Evolutionary conservation across 1,284 basidiomycete species (phyloP), one percentile per base, ranked within the genome.

Genomic region (Xerocomus minutiporus): DNA sequence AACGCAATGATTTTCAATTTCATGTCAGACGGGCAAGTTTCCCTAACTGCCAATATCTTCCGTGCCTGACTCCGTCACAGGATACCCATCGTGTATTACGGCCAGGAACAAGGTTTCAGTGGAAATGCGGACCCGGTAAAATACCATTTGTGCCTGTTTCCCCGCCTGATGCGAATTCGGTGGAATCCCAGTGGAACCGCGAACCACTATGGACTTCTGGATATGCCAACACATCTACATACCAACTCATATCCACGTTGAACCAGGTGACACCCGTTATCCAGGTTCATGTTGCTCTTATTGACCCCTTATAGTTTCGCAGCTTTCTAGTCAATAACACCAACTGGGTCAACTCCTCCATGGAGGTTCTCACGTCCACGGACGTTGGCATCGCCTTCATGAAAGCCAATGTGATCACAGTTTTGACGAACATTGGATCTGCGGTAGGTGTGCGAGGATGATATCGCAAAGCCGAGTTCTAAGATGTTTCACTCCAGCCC

Each of bases 51-150:
- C n/a, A 43, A 6, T 29, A 1, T 11, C 41, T 5, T 28, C 40
- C 40, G 7, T 28, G 11, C 15, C 7, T 29, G 42, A 43, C 25
- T 17, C 8, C 28, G 5, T n/a, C 28, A 29, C 28, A 43, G 80
- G 39, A 83, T 91, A 55, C 88, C 89, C 0, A 81, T 90, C 51
- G 75, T 89, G n/a, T 91, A 91, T 67, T 88, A 89, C 60, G 89
- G 90, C 17, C 85, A 87, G 67, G 88, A 90, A 60, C 87, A 88
- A 62, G 72, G 76, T 46, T 80, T 86, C 62, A 69, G 68, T 47
- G 87, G 86, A 39, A 43, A 43, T 11, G 67, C 60, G 6, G 86
- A 89, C 63, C 87, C 86, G 34, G 83, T 84, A 64, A 63, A 76
- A 58, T 35, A 28, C 17, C 11, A 13, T 28, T 42, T 15, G 15